Base-by-base conservation (phyloP, 2,329 filamentous ascomycete genomes). In the Fusarium sp. region DNA sequence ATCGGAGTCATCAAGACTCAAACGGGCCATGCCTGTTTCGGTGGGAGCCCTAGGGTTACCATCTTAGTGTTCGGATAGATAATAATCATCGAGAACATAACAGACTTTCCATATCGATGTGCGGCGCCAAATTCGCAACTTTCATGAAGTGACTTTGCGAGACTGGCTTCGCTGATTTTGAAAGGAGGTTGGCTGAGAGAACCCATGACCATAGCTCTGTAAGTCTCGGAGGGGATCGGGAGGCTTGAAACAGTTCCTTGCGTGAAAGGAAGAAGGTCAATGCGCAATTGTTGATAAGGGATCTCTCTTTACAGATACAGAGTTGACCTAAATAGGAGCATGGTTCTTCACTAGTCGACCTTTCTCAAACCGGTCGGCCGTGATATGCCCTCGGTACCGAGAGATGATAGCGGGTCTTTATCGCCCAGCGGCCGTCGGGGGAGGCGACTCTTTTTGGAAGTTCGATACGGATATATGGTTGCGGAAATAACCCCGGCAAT, bases 41-140 rank as follows among this genome's bases (percentile, higher is more conserved):
- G 52, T 58, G 1, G 56, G 13, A 0, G 52, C 27, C 15, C 56
- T 58, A 21, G 20, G 21, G 14, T 23, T 33, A 14, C 0, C 3
- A 0, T 0, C 0, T 18, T 15, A 25, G 4, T 20, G 3, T 9
- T 11, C 11, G 1, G 13, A 0, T 0, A 17, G 15, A 1, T 7
- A 3, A 2, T 1, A 13, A 4, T 3, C 8, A 4, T 5, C 2
- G n/a, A 2, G 35, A 13, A 0, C 0, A 1, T n/a, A 2, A 31
- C 54, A 20, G 11, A 58, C 56, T 59, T 49, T 31, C 56, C 56
- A 46, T 47, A 59, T n/a, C 27, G 35, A 2, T 59, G 56, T 0
- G 56, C 56, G 3, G 56, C 56, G 25, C 56, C 56, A 25, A 58
- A 59, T 6, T 58, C 41, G 8, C 56, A 59, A 18, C 56, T 58